Conservation (phyloP, 176 grass and related monocot species). For the Oryza longistaminata region DNA sequence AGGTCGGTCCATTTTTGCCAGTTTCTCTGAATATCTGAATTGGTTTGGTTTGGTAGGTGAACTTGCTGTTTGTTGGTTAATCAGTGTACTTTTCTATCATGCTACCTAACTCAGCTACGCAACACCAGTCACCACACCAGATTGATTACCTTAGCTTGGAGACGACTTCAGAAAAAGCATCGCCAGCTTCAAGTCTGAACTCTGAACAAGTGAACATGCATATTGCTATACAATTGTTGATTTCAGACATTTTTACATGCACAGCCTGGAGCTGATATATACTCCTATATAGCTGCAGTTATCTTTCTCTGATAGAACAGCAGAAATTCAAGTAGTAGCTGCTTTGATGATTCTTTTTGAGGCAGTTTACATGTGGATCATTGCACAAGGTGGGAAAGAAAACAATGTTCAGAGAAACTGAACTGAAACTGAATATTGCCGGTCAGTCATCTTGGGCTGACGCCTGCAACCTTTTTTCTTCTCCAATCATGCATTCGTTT, state of each 20-base stretch:
- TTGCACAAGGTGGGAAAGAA: neutral
- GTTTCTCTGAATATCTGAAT: neutral
- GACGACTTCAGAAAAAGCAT: neutral
- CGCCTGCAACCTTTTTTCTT: neutral
- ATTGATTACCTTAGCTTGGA: constrained; percentile 7
- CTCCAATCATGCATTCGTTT: neutral
- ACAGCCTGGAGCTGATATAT: neutral
- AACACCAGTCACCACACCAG: constrained; percentile 11
- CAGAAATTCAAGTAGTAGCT: neutral
- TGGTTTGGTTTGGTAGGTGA: constrained; percentile 25
- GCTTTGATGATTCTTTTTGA: neutral
- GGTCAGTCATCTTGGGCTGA: neutral
- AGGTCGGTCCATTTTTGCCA: neutral
- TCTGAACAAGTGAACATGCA: neutral
- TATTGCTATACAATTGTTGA: neutral
- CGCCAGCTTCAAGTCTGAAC: neutral
- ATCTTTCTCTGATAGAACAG: neutral
- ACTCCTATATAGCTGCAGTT: neutral
- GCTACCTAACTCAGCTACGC: neutral
- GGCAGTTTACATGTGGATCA: neutral
- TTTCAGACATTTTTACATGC: neutral
- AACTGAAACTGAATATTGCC: neutral
- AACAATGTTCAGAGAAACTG: neutral
- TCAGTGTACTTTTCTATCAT: neutral
- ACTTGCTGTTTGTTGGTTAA: neutral